These are phyloP conservation scores for Candida ortonii DNA, from an alignment of 805 yeast genomes.

Conservation along the genomic window DNA sequence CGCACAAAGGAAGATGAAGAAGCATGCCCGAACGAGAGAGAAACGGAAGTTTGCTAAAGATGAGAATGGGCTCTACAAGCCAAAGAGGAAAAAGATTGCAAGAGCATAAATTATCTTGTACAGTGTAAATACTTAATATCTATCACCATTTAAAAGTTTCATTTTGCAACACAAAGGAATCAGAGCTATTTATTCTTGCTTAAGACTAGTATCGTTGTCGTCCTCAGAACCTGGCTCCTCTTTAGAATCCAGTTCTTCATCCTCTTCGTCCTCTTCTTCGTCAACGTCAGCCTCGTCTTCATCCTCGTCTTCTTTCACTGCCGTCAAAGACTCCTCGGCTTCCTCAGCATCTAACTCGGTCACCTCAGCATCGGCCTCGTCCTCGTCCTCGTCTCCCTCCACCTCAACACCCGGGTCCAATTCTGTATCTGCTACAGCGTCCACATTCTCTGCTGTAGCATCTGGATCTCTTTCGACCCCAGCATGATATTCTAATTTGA, in stretches of 20 bases:
- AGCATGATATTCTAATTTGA: too few species aligned
- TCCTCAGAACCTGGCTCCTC: conserved; percentile 8
- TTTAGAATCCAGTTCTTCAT: conserved; percentile 11
- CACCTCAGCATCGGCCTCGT: conserved; percentile 10
- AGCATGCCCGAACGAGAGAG: conserved; percentile 72
- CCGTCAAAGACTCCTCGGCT: conserved; percentile 6
- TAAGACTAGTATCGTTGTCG: conserved; percentile 1
- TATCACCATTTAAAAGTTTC: too few species aligned
- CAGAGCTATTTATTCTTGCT: too few species aligned
- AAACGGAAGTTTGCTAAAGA: conserved; percentile 74
- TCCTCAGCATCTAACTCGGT: conserved; percentile 8
- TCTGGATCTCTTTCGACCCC: conserved; percentile 7
- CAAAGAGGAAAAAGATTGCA: conserved; percentile 57
- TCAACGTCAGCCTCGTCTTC: conserved; percentile 16
- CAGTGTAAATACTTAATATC: too few species aligned
- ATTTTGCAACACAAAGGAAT: too few species aligned
- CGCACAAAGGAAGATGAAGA: conserved; percentile 74
- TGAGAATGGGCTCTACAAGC: conserved; percentile 70
- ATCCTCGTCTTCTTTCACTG: conserved; percentile 8
- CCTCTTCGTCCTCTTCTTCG: conserved; percentile 13
- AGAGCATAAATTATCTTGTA: too few species aligned
- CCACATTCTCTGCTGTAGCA: conserved; percentile 4
- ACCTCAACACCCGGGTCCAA: conserved; percentile 8
- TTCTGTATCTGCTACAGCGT: conserved; percentile 12
- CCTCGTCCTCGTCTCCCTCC: conserved; percentile 11